phyloP scores from a whole-genome alignment of 2,329 filamentous ascomycete species.

The Venturia effusa region DNA sequence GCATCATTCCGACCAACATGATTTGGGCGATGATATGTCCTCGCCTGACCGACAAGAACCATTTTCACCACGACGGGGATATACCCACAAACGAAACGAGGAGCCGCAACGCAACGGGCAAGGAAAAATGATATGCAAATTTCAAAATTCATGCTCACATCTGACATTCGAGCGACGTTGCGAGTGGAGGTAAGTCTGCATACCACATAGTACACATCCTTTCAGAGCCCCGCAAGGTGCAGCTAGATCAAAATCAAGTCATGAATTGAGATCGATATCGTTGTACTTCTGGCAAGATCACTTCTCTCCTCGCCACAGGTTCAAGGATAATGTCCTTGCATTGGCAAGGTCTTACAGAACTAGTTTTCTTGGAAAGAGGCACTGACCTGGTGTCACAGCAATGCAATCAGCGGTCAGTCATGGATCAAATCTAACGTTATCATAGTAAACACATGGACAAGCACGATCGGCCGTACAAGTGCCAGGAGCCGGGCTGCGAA shows the following conservation, averaged over 20 bases:
- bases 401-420: constrained; percentile 1
- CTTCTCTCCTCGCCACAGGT: constrained; percentile 2
- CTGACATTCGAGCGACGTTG: constrained; percentile 71
- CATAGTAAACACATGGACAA: constrained; percentile 95
- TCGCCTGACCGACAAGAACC: constrained; percentile 10
- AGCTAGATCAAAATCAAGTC: no score
- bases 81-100: constrained; percentile 28
- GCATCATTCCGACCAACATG: constrained; percentile 5
- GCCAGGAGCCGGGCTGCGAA: constrained; percentile 69
- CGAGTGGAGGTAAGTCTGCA: constrained; percentile 77
- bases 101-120: constrained; percentile 53
- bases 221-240: neutral
- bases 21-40: constrained; percentile 8
- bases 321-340: constrained; percentile 13
- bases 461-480: constrained; percentile 88
- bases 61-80: constrained; percentile 23
- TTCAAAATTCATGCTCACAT: constrained; percentile 55
- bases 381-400: no score
- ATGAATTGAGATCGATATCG: neutral
- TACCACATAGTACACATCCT: neutral
- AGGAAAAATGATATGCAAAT: constrained; percentile 67
- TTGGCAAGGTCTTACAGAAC: neutral
- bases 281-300: neutral
- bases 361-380: no score
- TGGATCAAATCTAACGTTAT: neutral